A percentile compares a stretch with the other conserved stretches of the same genome.
These are phyloP conservation scores for Claviceps sp. DNA, from an alignment of 2,329 filamentous ascomycete species.

Conservation along the genomic window DNA sequence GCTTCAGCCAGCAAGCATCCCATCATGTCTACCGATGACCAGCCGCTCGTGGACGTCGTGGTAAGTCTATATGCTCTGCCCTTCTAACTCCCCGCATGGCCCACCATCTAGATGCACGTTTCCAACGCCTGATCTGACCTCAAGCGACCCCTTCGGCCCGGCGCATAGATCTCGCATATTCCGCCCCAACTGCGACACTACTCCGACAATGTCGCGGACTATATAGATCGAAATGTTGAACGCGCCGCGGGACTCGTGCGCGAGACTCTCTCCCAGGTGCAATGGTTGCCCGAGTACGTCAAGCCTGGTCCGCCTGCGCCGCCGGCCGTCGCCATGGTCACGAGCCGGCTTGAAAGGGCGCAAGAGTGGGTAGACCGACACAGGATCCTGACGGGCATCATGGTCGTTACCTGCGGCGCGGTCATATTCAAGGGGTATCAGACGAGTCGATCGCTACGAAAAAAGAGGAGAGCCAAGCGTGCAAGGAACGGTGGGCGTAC, in stretches of 20 bases:
- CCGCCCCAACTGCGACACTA: constrained; percentile 55
- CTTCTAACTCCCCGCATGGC: neutral
- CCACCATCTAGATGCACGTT: neutral
- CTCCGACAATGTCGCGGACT: constrained; percentile 60
- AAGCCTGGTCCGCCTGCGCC: constrained; percentile 40
- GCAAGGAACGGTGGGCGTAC: constrained; percentile 72
- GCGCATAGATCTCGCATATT: constrained; percentile 34
- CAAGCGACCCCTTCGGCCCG: neutral
- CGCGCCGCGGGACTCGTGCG: constrained; percentile 57
- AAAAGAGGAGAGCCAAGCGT: constrained; percentile 60
- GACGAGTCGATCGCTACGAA: constrained; percentile 43
- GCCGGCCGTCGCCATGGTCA: constrained; percentile 20
- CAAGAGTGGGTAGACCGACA: constrained; percentile 62
- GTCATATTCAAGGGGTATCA: constrained; percentile 38
- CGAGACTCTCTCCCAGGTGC: constrained; percentile 50
- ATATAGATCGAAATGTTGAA: constrained; percentile 71
- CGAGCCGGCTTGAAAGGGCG: constrained; percentile 34
- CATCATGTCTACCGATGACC: constrained; percentile 66
- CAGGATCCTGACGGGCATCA: constrained; percentile 57
- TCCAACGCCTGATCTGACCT: neutral
- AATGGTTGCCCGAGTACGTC: constrained; percentile 61
- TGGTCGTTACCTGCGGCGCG: constrained; percentile 61
- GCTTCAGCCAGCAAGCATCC: constrained; percentile 6
- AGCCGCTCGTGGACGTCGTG: constrained; percentile 57
- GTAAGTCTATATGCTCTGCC: constrained; percentile 32